phyloP scores from a whole-genome alignment of 257 asterid genomes.

The Thymus quinquecostatus region DNA sequence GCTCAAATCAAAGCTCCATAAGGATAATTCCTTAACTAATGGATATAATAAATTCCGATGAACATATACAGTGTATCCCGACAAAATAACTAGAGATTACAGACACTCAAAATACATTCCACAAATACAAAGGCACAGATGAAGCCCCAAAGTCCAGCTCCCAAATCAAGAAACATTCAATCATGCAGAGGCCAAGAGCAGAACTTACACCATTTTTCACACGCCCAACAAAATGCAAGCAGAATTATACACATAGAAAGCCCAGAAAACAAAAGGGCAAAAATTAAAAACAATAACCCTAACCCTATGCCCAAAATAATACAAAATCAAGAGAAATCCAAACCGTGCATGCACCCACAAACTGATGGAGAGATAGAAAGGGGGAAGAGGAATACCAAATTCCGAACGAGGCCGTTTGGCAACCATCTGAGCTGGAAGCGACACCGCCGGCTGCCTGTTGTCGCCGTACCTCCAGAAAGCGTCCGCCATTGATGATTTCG shows the following conservation, averaged over 20 bases:
- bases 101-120: not conserved
- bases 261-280: not conserved
- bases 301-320: conserved; percentile 1
- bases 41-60: not conserved
- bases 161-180: conserved; percentile 20
- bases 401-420: conserved; percentile 65
- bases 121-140: not conserved
- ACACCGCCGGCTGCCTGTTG: conserved; percentile 46
- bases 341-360: not conserved
- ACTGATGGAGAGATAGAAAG: not conserved
- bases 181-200: conserved; percentile 1
- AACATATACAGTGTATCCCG: not conserved
- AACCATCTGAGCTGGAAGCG: conserved; percentile 40
- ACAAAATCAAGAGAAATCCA: not conserved
- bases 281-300: not conserved
- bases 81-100: not conserved
- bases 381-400: conserved; percentile 38
- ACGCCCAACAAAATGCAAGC: conserved; percentile 1
- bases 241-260: not conserved
- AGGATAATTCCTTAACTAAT: conserved; percentile 2
- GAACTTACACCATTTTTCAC: conserved; percentile 1
- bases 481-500: conserved; percentile 49
- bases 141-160: conserved; percentile 7
- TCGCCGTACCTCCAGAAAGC: conserved; percentile 61
- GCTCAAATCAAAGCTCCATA: not conserved